Conservation (phyloP, 371 early-diverging fungal genomes). For the Choanephora cucurbitarum region DNA sequence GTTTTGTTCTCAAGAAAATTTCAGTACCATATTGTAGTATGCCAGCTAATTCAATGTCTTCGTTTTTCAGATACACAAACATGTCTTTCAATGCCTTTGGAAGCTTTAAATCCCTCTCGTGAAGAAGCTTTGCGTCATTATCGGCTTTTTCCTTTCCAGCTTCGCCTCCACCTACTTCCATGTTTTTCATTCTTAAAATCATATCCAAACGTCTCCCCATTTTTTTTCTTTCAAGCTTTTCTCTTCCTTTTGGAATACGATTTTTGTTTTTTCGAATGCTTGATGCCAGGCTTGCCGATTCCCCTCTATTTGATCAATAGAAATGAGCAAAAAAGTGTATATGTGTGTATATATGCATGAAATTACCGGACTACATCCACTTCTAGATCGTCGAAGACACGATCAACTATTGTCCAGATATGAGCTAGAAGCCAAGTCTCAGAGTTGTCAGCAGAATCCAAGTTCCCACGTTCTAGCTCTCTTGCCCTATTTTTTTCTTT, state of each 20-base stretch:
- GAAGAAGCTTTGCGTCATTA: conserved; percentile 13
- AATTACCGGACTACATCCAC: conserved; percentile 9
- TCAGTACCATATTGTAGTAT: conserved; percentile 13
- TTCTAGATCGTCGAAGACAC: conserved; percentile 6
- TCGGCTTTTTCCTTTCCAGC: conserved; percentile 14
- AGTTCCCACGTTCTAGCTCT: background rate
- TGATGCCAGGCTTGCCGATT: conserved; percentile 10
- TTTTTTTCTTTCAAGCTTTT: conserved; percentile 12
- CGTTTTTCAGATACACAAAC: conserved; percentile 10
- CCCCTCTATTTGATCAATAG: conserved; percentile 4
- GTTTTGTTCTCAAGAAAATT: conserved; percentile 7
- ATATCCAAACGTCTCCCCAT: conserved; percentile 16
- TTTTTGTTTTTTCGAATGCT: conserved; percentile 14
- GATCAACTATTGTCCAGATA: conserved; percentile 2
- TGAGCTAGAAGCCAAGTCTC: conserved; percentile 4
- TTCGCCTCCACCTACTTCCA: conserved; percentile 15
- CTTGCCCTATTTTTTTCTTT: conserved; percentile 5
- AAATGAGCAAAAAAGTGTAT: conserved; percentile 5
- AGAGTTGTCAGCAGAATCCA: conserved; percentile 4
- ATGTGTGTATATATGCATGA: background rate
- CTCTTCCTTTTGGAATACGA: conserved; percentile 9
- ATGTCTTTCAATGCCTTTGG: conserved; percentile 11
- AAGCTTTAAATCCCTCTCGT: conserved; percentile 14
- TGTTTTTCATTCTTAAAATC: conserved; percentile 14
- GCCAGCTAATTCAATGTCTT: conserved; percentile 11